Conservation (phyloP, 768 basidiomycete species). For the Pluteus cervinus region DNA sequence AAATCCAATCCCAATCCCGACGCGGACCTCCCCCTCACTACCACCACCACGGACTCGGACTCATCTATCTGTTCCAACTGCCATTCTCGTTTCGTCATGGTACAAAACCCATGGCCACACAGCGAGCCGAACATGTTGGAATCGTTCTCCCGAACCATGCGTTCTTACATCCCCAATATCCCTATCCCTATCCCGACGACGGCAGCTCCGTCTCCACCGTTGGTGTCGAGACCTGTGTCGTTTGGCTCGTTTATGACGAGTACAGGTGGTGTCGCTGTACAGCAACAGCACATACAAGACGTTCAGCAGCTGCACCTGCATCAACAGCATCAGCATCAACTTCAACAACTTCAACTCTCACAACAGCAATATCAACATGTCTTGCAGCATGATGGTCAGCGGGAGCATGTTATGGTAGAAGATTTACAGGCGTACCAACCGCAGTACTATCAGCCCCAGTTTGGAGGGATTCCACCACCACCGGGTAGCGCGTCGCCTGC, state of each 20-base stretch:
- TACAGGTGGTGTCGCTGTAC: constrained; percentile 15
- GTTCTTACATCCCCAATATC: constrained; percentile 48
- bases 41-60: no score
- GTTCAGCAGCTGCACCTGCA: constrained; percentile 6
- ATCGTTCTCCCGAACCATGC: constrained; percentile 45
- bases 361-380: neutral
- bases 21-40: no score
- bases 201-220: constrained; percentile 41
- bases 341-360: neutral
- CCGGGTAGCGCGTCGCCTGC: constrained; percentile 2
- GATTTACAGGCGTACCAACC: neutral
- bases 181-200: constrained; percentile 42
- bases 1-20: no score
- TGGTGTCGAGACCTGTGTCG: constrained; percentile 42
- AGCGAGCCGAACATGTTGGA: constrained; percentile 48
- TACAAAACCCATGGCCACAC: no score
- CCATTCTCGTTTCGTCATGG: no score
- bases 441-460: neutral
- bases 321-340: neutral
- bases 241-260: constrained; percentile 42
- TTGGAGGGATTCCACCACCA: neutral
- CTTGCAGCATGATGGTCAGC: constrained; percentile 4
- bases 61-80: no score
- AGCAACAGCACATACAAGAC: constrained; percentile 5
- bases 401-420: neutral